Evolutionary conservation across 2,329 filamentous ascomycete genomes (phyloP).

Genomic region (Bertia moriformis): DNA sequence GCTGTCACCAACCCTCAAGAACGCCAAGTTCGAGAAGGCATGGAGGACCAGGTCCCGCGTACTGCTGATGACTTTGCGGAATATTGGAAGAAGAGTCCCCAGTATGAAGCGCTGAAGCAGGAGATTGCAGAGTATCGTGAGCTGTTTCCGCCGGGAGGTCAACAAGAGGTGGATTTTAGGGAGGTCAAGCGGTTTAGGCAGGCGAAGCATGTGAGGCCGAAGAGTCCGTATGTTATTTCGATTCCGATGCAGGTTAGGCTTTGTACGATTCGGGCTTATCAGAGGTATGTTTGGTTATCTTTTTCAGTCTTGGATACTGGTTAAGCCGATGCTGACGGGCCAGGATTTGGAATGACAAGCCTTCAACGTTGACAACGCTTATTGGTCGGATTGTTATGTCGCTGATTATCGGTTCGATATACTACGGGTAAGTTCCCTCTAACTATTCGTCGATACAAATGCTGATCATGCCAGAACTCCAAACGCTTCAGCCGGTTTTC

Average conservation of each 20-base stretch:
- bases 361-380: neutral
- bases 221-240: constrained; percentile 9
- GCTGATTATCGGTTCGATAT: constrained; percentile 9
- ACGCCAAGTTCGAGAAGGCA: constrained; percentile 33
- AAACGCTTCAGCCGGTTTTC: constrained; percentile 3
- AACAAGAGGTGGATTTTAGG: constrained; percentile 11
- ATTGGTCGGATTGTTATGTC: constrained; percentile 4
- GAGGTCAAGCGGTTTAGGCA: constrained; percentile 15
- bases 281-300: constrained; percentile 17
- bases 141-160: neutral
- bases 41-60: constrained; percentile 36
- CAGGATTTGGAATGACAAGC: neutral
- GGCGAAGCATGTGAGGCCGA: constrained; percentile 25
- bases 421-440: constrained; percentile 11
- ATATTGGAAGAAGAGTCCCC: constrained; percentile 24
- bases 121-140: constrained; percentile 24
- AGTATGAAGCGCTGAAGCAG: constrained; percentile 17
- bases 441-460: neutral
- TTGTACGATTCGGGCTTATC: constrained; percentile 10
- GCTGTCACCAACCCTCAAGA: constrained; percentile 46
- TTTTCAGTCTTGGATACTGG: neutral
- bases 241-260: neutral
- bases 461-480: neutral
- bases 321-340: neutral
- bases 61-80: constrained; percentile 37